Evolutionary conservation across 2,329 filamentous ascomycete genomes (phyloP).

Genomic region (Fusarium sambucinum): DNA sequence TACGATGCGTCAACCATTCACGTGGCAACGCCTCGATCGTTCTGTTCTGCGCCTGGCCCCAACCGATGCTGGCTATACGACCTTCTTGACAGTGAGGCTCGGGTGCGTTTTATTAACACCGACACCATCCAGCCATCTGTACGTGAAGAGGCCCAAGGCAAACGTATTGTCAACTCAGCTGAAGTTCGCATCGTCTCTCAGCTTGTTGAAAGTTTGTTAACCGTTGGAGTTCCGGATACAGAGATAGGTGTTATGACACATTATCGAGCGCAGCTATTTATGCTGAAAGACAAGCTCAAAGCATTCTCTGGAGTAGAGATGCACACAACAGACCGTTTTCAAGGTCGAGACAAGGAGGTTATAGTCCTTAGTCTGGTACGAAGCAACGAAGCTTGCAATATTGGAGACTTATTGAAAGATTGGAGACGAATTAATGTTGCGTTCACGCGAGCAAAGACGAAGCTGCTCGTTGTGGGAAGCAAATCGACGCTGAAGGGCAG

Average conservation of each 20-base stretch:
- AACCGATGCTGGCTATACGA: slow-evolving; percentile 80
- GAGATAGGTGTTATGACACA: slow-evolving; percentile 97
- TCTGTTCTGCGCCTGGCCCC: slow-evolving; percentile 67
- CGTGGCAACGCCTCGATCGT: slow-evolving; percentile 57
- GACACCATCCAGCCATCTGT: slow-evolving; percentile 75
- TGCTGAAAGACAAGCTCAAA: slow-evolving; percentile 80
- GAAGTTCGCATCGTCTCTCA: slow-evolving; percentile 84
- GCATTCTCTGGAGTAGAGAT: slow-evolving; percentile 79
- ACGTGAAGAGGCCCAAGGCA: slow-evolving; percentile 81
- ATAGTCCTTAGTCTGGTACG: slow-evolving; percentile 89
- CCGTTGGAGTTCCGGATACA: slow-evolving; percentile 76
- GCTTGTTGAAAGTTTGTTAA: slow-evolving; percentile 82
- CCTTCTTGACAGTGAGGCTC: slow-evolving; percentile 75
- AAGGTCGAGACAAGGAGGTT: slow-evolving; percentile 95
- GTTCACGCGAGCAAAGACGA: slow-evolving; percentile 91
- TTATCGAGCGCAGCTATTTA: slow-evolving; percentile 90
- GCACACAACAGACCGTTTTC: slow-evolving; percentile 97
- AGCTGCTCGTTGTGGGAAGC: slow-evolving; percentile 89
- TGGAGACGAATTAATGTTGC: slow-evolving; percentile 96
- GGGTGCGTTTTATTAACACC: slow-evolving; percentile 91
- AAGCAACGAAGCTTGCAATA: slow-evolving; percentile 82
- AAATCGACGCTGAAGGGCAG: slow-evolving; percentile 80
- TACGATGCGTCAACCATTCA: slow-evolving; percentile 63
- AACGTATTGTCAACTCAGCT: slow-evolving; percentile 87
- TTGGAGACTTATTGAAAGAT: slow-evolving; percentile 93